phyloP scores from a whole-genome alignment of 164 flowering plant species.

The Aristolochia contorta region DNA sequence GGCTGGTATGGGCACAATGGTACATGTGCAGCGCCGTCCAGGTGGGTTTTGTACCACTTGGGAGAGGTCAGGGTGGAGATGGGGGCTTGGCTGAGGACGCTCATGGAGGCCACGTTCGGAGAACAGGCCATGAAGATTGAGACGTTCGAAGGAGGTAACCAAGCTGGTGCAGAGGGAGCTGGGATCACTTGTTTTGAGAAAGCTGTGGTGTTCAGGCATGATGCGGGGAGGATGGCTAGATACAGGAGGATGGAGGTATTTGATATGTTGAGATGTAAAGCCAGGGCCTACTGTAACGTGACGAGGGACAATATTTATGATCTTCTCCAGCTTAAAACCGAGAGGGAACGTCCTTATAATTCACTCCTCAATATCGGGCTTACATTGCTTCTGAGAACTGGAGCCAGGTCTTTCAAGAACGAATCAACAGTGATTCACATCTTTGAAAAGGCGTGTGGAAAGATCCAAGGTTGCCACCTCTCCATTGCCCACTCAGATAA shows the following conservation, averaged over 20 bases:
- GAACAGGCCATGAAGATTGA: conserved; percentile 21
- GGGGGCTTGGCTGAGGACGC: conserved; percentile 40
- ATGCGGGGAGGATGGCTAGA: conserved; percentile 61
- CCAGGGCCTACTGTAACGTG: conserved; percentile 46
- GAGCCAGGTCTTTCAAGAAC: conserved; percentile 61
- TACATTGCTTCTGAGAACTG: conserved; percentile 66
- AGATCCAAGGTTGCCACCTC: conserved; percentile 45
- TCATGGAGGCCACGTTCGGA: conserved; percentile 48
- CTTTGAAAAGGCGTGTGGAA: conserved; percentile 48
- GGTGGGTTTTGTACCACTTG: conserved; percentile 71
- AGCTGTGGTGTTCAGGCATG: conserved; percentile 76
- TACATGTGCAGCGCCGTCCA: conserved; percentile 27
- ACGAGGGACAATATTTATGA: conserved; percentile 8
- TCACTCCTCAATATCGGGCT: conserved; percentile 32
- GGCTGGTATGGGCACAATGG: conserved; percentile 49
- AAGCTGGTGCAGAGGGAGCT: not conserved
- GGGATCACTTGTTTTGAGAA: conserved; percentile 44
- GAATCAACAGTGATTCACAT: conserved; percentile 39
- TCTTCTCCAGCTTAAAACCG: no score
- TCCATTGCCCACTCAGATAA: conserved; percentile 47
- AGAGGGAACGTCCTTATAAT: not conserved
- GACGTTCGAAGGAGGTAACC: conserved; percentile 21
- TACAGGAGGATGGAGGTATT: conserved; percentile 44
- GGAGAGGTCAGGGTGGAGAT: conserved; percentile 53
- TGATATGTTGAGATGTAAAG: conserved; percentile 69